Percentiles rank a stretch among this genome's conserved stretches.
Conservation (phyloP, 2,329 filamentous ascomycete genomes). For the Ophiocordyceps camponoti-rufipedis region DNA sequence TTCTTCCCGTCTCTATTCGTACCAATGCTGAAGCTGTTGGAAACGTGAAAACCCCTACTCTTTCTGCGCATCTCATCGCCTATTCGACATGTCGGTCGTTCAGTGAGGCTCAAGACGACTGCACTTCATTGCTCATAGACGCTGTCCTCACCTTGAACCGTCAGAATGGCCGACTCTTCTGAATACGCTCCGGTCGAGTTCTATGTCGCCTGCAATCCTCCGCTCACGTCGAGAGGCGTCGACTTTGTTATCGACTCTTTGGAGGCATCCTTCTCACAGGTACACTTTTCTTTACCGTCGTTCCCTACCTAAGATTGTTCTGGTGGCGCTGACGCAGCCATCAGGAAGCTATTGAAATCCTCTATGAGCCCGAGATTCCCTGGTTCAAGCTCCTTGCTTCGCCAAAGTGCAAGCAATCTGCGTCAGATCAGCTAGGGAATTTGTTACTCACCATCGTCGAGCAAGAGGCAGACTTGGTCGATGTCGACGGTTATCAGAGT, state of each 20-base stretch:
- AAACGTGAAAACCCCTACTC: too few species aligned
- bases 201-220: conserved; percentile 16
- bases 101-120: too few species aligned
- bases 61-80: too few species aligned
- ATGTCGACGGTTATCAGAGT: background rate
- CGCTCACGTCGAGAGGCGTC: conserved; percentile 13
- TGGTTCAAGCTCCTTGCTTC: conserved; percentile 16
- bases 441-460: conserved; percentile 6
- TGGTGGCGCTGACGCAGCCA: too few species aligned
- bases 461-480: conserved; percentile 4
- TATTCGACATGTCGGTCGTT: too few species aligned
- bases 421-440: conserved; percentile 6
- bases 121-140: too few species aligned
- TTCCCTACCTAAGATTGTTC: too few species aligned
- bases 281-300: background rate
- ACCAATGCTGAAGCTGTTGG: too few species aligned
- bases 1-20: too few species aligned
- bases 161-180: too few species aligned
- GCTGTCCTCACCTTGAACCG: too few species aligned
- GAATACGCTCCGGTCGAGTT: conserved; percentile 10
- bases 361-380: conserved; percentile 17
- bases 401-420: conserved; percentile 1
- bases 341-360: conserved; percentile 10
- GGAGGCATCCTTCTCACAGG: background rate
- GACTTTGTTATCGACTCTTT: conserved; percentile 6